Conservation (phyloP, 768 basidiomycete genomes). For the Hygrocybe coccinea region DNA sequence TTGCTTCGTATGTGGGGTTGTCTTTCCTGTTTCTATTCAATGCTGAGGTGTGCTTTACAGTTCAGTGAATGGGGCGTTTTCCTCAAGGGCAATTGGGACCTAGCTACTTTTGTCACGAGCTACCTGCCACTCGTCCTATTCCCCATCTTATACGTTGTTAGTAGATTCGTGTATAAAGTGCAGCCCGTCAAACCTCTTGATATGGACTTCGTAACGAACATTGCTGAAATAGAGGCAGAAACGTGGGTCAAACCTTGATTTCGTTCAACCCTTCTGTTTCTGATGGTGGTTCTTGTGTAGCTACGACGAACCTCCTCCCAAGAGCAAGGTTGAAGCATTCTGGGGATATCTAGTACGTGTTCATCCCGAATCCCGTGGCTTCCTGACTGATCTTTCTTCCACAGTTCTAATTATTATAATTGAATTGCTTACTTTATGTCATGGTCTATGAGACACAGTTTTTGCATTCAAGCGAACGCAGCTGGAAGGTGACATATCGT, state of each 20-base stretch:
- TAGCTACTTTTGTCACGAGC: conserved; percentile 73
- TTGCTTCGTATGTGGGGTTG: conserved; percentile 50
- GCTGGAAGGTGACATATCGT: no score
- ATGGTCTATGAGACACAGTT: no score
- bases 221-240: conserved; percentile 66
- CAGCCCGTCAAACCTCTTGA: conserved; percentile 48
- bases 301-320: conserved; percentile 68
- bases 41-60: conserved; percentile 20
- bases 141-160: conserved; percentile 65
- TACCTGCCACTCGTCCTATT: conserved; percentile 71
- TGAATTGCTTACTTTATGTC: no score
- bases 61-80: conserved; percentile 43
- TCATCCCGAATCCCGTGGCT: conserved; percentile 16
- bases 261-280: background rate
- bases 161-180: conserved; percentile 50
- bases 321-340: conserved; percentile 60
- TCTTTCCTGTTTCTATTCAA: background rate
- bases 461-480: no score
- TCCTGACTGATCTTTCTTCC: background rate
- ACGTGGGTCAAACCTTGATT: conserved; percentile 37
- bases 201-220: conserved; percentile 80
- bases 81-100: conserved; percentile 41
- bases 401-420: conserved; percentile 1
- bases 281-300: conserved; percentile 24
- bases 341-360: conserved; percentile 75